phyloP scores from a whole-genome alignment of 306 rosid genomes.

The Prunus dulcis region DNA sequence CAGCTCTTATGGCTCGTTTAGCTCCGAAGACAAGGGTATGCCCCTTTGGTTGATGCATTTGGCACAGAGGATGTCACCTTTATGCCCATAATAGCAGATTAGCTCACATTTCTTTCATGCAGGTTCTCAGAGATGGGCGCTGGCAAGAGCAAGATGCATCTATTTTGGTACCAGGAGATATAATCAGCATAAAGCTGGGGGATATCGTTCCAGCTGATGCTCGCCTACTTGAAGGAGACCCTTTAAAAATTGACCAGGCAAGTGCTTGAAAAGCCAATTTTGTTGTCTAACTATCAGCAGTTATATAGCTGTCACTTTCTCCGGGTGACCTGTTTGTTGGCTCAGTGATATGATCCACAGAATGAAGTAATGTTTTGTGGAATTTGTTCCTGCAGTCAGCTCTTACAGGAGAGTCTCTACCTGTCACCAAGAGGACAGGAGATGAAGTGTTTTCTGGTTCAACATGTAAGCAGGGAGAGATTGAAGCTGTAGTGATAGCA shows the following conservation, averaged over 20 bases:
- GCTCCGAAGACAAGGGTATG: constrained; percentile 77
- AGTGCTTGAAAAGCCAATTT: constrained; percentile 19
- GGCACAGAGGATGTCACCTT: not conserved
- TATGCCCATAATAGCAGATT: not conserved
- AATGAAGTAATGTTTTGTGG: constrained; percentile 16
- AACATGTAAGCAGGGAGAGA: constrained; percentile 86
- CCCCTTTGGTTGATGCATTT: constrained; percentile 5
- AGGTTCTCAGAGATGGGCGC: constrained; percentile 84
- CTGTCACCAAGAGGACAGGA: constrained; percentile 76
- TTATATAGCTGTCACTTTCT: too few relatives aligned
- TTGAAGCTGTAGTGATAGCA: constrained; percentile 87
- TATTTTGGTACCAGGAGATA: constrained; percentile 82
- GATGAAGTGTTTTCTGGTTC: constrained; percentile 81
- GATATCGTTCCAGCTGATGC: constrained; percentile 93
- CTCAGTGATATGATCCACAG: not conserved
- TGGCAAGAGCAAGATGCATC: constrained; percentile 87
- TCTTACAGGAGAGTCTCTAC: constrained; percentile 85
- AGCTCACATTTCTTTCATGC: constrained; percentile 16
- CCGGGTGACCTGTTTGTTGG: too few relatives aligned
- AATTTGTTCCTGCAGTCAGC: constrained; percentile 62
- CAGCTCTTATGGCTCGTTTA: constrained; percentile 78
- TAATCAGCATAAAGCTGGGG: constrained; percentile 81
- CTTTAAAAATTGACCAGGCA: constrained; percentile 86
- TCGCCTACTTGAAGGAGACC: constrained; percentile 85
- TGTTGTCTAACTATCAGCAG: not conserved